Base-by-base conservation (phyloP, 306 rosid species). In the Betula pendula region DNA sequence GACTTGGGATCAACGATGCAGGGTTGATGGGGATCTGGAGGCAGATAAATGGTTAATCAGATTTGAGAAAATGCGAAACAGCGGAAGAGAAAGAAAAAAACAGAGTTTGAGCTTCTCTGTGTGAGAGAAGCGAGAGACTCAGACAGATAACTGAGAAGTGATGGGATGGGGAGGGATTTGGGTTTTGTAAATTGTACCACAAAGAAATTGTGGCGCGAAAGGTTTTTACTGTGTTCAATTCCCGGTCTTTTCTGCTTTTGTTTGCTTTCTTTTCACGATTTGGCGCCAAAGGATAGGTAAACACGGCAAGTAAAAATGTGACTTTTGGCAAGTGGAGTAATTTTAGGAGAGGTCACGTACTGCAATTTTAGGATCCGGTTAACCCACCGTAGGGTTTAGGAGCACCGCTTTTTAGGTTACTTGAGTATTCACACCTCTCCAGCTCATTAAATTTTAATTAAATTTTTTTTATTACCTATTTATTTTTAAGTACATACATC, bases 181-280 rank as follows among this genome's bases (percentile, higher is more conserved):
- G 11, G 0, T 50, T 71, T 60, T 74, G n/a, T n/a, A n/a, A n/a
- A n/a, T n/a, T n/a, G 59, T 71, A 72, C 0, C 3, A 51, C 20
- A 5, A 13, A 3, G 1, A 1, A 13, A 5, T 25, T 14, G 8
- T 85, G 84, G 91, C 91, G 91, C 91, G 35, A 88, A 77, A 76
- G 4, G 44, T 48, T 75, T 29, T 75, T 71, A 60, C 62, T 9
- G 42, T 6, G 71, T 0, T 17, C 40, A 29, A 43, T 72, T 80
- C 73, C 79, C 77, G 77, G 84, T 14, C 14, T 49, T 47, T 80
- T 66, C 60, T 12, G 16, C 62, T 7, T 7, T 33, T 4, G 22
- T 0, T 31, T 6, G 19, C 22, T 19, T 12, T n/a, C 71, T 38
- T 74, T 50, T 20, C n/a, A 27, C 63, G 14, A 68, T 59, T 0